Percentiles rank a stretch among this genome's conserved stretches.
Evolutionary conservation across 306 rosid species (phyloP).

Genomic region (Canavalia gladiata): DNA sequence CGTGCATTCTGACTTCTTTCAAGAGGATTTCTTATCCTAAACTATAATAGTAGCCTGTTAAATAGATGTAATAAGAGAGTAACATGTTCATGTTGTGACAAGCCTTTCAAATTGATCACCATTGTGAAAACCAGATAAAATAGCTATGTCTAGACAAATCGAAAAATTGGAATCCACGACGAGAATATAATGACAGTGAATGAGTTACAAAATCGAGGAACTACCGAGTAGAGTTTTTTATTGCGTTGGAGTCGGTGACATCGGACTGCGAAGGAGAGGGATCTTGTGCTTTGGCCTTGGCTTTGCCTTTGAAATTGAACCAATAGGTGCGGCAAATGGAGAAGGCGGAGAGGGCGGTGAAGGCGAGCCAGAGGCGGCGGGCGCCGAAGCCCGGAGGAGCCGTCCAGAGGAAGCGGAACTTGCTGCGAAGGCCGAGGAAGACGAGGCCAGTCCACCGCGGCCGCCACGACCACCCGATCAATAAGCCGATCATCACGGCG

Average conservation of each 20-base stretch:
- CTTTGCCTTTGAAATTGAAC: constrained; percentile 66
- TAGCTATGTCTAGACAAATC: not conserved
- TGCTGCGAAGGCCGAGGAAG: constrained; percentile 92
- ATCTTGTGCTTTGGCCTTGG: constrained; percentile 48
- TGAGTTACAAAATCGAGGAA: constrained; percentile 10
- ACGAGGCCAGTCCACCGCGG: constrained; percentile 95
- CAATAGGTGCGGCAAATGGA: constrained; percentile 83
- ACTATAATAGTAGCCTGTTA: not conserved
- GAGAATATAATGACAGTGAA: not conserved
- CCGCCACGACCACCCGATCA: constrained; percentile 97
- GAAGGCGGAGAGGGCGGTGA: constrained; percentile 93
- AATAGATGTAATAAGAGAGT: not conserved
- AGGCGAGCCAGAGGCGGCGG: constrained; percentile 91
- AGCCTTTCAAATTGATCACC: constrained; percentile 2
- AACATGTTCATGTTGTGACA: not conserved
- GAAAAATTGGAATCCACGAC: not conserved
- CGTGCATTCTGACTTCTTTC: not conserved
- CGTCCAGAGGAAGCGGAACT: constrained; percentile 86
- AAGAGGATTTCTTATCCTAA: not conserved
- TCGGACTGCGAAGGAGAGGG: constrained; percentile 45
- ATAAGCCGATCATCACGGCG: constrained; percentile 92
- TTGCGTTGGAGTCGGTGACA: constrained; percentile 4
- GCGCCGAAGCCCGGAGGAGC: constrained; percentile 98
- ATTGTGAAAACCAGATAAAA: constrained; percentile 18
- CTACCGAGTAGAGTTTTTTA: constrained; percentile 38